These are phyloP conservation scores for Withania somnifera DNA, from an alignment of 305 asterid species.

Conservation along the genomic window DNA sequence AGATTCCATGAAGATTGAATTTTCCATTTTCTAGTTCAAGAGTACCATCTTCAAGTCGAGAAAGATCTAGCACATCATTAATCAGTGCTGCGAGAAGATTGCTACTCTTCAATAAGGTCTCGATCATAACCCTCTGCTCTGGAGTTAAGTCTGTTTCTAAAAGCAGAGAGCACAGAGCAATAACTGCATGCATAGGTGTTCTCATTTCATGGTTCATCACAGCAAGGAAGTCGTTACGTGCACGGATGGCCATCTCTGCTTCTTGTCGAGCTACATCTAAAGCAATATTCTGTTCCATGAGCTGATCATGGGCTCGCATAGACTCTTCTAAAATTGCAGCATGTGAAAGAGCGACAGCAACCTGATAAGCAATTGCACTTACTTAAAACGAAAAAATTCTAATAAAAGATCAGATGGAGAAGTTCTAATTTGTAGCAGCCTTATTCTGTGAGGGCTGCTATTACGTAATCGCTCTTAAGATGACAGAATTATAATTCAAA, in stretches of 20 bases:
- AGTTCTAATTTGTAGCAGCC: background rate
- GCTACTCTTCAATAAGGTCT: slow-evolving; percentile 65
- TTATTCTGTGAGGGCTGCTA: background rate
- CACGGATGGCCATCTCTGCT: slow-evolving; percentile 60
- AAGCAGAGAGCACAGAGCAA: slow-evolving; percentile 57
- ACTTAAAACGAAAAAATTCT: background rate
- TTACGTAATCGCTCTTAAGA: background rate
- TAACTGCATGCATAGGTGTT: slow-evolving; percentile 65
- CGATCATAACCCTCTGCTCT: slow-evolving; percentile 59
- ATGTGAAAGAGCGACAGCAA: slow-evolving; percentile 81
- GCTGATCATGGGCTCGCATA: slow-evolving; percentile 56
- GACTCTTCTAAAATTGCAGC: slow-evolving; percentile 80
- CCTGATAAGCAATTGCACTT: slow-evolving; percentile 19
- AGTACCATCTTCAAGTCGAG: slow-evolving; percentile 67
- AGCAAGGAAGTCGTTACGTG: slow-evolving; percentile 61
- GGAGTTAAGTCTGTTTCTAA: slow-evolving; percentile 62
- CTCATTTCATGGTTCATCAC: slow-evolving; percentile 86
- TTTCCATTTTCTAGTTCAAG: slow-evolving; percentile 35
- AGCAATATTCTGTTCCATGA: slow-evolving; percentile 57
- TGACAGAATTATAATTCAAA: background rate
- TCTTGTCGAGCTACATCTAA: slow-evolving; percentile 59
- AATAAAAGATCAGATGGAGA: background rate
- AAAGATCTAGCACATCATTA: slow-evolving; percentile 62
- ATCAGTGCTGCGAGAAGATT: slow-evolving; percentile 56
- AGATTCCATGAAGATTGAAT: slow-evolving; percentile 45